phyloP scores from a whole-genome alignment of 1,284 basidiomycete species.

The Ustanciosporium gigantosporum region DNA sequence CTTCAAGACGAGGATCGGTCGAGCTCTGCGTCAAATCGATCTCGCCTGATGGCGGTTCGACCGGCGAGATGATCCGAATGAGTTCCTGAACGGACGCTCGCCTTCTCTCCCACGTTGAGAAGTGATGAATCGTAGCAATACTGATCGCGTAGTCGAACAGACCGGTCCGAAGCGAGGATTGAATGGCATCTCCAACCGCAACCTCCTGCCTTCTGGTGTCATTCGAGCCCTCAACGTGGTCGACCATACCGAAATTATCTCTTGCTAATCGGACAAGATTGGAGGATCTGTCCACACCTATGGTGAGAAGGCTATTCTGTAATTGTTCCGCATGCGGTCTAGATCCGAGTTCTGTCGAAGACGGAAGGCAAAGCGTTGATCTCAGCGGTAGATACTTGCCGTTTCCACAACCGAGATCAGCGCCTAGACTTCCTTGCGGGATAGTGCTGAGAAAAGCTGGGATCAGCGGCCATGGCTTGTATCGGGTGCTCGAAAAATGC shows the following conservation, averaged over 20 bases:
- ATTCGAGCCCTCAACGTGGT: not conserved
- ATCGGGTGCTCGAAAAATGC: slow-evolving; percentile 90
- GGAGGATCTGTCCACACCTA: slow-evolving; percentile 75
- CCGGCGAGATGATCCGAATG: slow-evolving; percentile 40
- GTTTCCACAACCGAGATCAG: slow-evolving; percentile 95
- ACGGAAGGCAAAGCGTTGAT: slow-evolving; percentile 29
- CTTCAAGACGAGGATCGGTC: slow-evolving; percentile 9
- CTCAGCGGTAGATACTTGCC: slow-evolving; percentile 79
- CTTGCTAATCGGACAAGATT: slow-evolving; percentile 47
- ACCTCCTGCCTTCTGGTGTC: slow-evolving; percentile 44
- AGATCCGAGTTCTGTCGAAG: not conserved
- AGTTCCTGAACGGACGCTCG: slow-evolving; percentile 48
- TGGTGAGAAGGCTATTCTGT: slow-evolving; percentile 31
- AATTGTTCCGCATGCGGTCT: not conserved
- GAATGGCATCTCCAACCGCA: slow-evolving; percentile 53
- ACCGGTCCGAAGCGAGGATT: slow-evolving; percentile 34
- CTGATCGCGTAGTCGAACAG: slow-evolving; percentile 56
- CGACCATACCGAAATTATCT: slow-evolving; percentile 32
- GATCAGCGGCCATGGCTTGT: slow-evolving; percentile 98
- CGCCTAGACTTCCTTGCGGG: slow-evolving; percentile 77
- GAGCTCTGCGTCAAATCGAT: not conserved
- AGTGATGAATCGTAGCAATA: slow-evolving; percentile 60
- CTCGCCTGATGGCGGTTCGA: not conserved
- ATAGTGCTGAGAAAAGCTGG: slow-evolving; percentile 76
- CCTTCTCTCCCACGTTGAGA: slow-evolving; percentile 50